These are phyloP conservation scores for Leucosporidium yakuticum DNA, from an alignment of 768 basidiomycete species.

Conservation along the genomic window DNA sequence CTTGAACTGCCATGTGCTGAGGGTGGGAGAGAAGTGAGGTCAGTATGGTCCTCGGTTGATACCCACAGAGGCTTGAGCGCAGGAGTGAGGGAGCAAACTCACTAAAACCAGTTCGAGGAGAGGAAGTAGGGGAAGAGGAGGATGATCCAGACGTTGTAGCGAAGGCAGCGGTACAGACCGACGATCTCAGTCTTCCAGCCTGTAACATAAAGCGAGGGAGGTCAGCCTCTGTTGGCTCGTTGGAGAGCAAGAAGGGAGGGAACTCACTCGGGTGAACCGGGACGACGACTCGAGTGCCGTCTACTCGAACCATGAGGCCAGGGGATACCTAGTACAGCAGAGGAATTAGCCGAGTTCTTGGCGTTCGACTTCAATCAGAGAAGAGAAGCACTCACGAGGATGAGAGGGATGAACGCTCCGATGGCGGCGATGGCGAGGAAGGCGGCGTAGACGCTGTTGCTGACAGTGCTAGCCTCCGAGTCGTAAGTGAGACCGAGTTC, in stretches of 20 bases:
- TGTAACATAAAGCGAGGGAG: too few species aligned
- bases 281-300: constrained; percentile 16
- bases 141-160: constrained; percentile 64
- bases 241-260: too few species aligned
- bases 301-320: constrained; percentile 60
- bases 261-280: constrained; percentile 13
- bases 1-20: too few species aligned
- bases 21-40: too few species aligned
- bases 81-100: background rate
- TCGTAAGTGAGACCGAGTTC: constrained; percentile 29
- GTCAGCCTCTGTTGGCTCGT: too few species aligned
- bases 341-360: background rate
- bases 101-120: background rate
- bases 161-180: constrained; percentile 62
- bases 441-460: constrained; percentile 54
- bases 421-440: constrained; percentile 58
- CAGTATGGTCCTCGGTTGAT: too few species aligned
- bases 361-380: background rate
- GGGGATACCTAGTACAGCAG: constrained; percentile 49
- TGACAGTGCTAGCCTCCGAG: constrained; percentile 28
- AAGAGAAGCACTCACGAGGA: constrained; percentile 50
- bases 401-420: constrained; percentile 37
- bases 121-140: constrained; percentile 55
- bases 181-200: constrained; percentile 67
- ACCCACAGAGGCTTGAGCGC: too few species aligned